Base-by-base conservation (phyloP, 2,329 filamentous ascomycete genomes). In the Erysiphe pulchra region DNA sequence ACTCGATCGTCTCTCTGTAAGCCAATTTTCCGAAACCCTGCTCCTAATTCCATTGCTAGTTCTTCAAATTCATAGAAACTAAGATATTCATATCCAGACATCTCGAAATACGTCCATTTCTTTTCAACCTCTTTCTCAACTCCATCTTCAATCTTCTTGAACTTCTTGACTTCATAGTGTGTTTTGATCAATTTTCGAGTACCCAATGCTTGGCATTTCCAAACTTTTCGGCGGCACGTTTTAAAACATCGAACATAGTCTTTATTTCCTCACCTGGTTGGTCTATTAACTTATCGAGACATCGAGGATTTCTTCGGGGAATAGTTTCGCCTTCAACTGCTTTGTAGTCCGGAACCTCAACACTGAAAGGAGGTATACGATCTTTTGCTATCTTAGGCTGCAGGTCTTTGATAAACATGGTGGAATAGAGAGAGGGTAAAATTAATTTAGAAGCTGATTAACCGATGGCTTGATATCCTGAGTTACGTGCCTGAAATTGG, bases 101-200 rank as follows among this genome's bases (percentile, higher is more conserved):
- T 73, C 66, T 92, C 83, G 59, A 83, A 90, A 63, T 80, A 92
- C 47, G 77, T 79, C 83, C 83, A 92, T 57, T 82, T 71, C 73
- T 92, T 92, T 60, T 87, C 80, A 28, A 86, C 72, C 62, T 85
- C 73, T 56, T 72, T 65, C 67, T 87, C 78, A 56, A 77, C 70
- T 51, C 83, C 83, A 59, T 90, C 80, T 40, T 92, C 66, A 47
- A 85, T 69, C 69, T 86, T 90, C 72, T 87, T 90, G 60, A 92
- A 66, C 69, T 84, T 87, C 69, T 87, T 92, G 55, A 74, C 80
- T 64, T 92, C 83, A 53, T 77, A 70, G 60, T 90, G 82, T 33
- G 75, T 78, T 61, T 78, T 71, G 61, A 92, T 63, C 49, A 90
- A 69, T 59, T 72, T 77, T 51, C 83, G 76, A 53, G 72, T 75